Percentiles rank a stretch among this genome's conserved stretches.
phyloP scores from a whole-genome alignment of 2,329 filamentous ascomycete species.

The Ophiosphaerella narmari region DNA sequence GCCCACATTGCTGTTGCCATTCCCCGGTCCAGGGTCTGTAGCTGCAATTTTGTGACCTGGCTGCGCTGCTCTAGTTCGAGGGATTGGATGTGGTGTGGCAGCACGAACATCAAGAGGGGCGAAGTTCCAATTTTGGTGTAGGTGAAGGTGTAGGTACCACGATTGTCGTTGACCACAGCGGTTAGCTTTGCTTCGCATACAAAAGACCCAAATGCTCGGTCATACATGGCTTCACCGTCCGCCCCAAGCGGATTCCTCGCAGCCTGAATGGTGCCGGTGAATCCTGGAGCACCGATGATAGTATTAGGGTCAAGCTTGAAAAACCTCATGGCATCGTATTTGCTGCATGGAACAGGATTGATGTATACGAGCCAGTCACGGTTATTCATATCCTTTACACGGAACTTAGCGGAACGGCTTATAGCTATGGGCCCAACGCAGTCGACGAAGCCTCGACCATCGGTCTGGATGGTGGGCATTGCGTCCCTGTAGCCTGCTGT shows the following conservation, averaged over 20 bases:
- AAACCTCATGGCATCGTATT: constrained; percentile 66
- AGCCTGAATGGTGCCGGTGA: constrained; percentile 80
- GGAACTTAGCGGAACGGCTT: constrained; percentile 75
- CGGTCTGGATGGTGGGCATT: constrained; percentile 71
- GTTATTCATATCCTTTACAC: constrained; percentile 70
- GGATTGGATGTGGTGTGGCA: constrained; percentile 83
- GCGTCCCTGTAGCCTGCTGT: constrained; percentile 75
- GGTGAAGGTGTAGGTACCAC: constrained; percentile 70
- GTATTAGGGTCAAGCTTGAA: constrained; percentile 64
- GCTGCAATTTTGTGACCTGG: constrained; percentile 57
- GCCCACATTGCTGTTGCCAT: constrained; percentile 71
- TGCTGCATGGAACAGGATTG: constrained; percentile 56
- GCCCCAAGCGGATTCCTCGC: constrained; percentile 70
- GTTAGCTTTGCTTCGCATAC: constrained; percentile 66
- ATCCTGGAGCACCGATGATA: constrained; percentile 68
- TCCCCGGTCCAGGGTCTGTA: constrained; percentile 87
- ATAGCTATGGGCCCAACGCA: constrained; percentile 64
- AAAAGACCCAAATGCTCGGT: constrained; percentile 77
- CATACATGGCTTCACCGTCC: constrained; percentile 70
- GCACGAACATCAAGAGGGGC: constrained; percentile 78
- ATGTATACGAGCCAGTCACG: constrained; percentile 79
- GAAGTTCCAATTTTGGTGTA: constrained; percentile 74
- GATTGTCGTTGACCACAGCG: constrained; percentile 62
- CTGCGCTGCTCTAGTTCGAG: constrained; percentile 65
- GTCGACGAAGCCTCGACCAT: constrained; percentile 72